Evolutionary conservation across 306 rosid genomes (phyloP), one percentile per base, ranked within the genome.

Genomic region (Spatholobus suberectus): DNA sequence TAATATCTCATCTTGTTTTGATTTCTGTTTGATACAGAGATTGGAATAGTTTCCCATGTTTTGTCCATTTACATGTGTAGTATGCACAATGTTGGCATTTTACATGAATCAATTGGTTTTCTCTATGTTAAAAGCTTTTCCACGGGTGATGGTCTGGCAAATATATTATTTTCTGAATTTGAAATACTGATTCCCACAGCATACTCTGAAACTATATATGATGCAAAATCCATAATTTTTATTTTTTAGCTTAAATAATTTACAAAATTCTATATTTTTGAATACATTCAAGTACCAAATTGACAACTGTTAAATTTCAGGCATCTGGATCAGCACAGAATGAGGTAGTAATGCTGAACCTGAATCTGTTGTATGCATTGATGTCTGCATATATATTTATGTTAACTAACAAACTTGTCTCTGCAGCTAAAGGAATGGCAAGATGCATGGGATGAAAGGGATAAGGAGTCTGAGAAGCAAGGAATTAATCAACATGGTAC

Each of bases 361-460:
- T 54, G 17, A 51, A 83, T 34, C 51, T 59, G 14, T 59, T 75
- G 8, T 43, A 12, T 27, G 11, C 34, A 1, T 51, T 75, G 59
- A 80, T 75, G 37, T 79, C 35, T 74, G 71, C 43, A 38, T 18
- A 58, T 55, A 27, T 66, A 37, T 55, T 6, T 62, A 57, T 76
- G 62, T 27, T 32, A 26, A 38, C 73, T 87, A 44, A 82, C 70
- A 14, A 82, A 78, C 38, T 82, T 80, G 40, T 82, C 23, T 17
- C 59, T 75, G 83, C 91, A 95, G 99, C 23, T 90, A 49, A 88
- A 83, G 78, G 96, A 92, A 73, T 91, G 98, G 98, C 97, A 96
- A 27, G 96, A 93, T 46, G 96, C 99, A 55, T 93, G 98, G 92
- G 89, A 93, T 40, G 94, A 90, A 71, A 89, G 84, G 70, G 92